Conservation (phyloP, 345 rosid genomes). For the Eucalyptus erythrocorys region DNA sequence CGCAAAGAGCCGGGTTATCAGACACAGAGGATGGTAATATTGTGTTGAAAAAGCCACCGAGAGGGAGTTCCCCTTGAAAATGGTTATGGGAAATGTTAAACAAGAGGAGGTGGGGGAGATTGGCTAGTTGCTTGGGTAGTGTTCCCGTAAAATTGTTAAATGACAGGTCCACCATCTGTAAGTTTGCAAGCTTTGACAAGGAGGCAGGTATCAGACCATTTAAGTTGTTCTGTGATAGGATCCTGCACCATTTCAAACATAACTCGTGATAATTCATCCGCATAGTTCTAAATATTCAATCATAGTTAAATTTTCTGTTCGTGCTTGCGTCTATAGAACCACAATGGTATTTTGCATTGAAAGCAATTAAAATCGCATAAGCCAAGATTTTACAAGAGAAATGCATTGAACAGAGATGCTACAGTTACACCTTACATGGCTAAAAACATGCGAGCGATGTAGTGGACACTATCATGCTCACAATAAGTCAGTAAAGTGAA, state of each 20-base stretch:
- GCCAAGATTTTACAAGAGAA: not conserved
- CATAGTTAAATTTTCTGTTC: not conserved
- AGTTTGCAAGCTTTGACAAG: conserved; percentile 42
- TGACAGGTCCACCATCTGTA: conserved; percentile 65
- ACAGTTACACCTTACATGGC: not conserved
- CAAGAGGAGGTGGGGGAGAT: conserved; percentile 49
- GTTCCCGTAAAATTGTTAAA: conserved; percentile 47
- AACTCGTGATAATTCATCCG: not conserved
- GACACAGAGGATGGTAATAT: conserved; percentile 58
- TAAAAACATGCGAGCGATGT: not conserved
- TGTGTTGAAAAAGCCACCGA: conserved; percentile 76
- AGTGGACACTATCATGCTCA: not conserved
- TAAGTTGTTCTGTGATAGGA: conserved; percentile 56
- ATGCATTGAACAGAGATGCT: not conserved
- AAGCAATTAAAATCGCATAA: not conserved
- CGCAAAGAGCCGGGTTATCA: conserved; percentile 80
- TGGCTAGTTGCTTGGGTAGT: conserved; percentile 70
- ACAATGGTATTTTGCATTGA: not conserved
- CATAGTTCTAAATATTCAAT: not conserved
- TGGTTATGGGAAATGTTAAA: conserved; percentile 90
- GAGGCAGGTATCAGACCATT: conserved; percentile 52
- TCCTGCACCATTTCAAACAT: conserved; percentile 23
- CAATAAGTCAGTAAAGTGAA: not conserved
- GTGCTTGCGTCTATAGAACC: not conserved
- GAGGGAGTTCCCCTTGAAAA: conserved; percentile 74